These are phyloP conservation scores for Fusarium anthophilum DNA, from an alignment of 2,329 filamentous ascomycete genomes.

Conservation along the genomic window DNA sequence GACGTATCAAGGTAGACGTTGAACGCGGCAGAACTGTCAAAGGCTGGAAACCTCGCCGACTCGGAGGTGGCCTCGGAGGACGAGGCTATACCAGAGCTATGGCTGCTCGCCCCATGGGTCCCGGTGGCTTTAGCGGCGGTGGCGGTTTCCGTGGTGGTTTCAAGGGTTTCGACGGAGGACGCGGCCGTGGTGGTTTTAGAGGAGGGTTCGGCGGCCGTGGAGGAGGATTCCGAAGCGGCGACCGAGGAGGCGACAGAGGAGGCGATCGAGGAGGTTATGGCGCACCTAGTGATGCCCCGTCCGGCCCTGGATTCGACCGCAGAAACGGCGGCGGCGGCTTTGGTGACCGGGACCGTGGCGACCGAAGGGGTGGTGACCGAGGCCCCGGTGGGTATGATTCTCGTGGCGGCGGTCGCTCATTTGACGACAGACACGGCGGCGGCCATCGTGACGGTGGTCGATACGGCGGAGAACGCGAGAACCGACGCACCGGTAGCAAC, in stretches of 20 bases:
- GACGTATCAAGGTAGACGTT: slow-evolving; percentile 92
- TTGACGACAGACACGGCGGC: slow-evolving; percentile 64
- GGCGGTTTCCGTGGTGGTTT: slow-evolving; percentile 58
- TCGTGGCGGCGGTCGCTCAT: slow-evolving; percentile 65
- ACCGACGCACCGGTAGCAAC: slow-evolving; percentile 76
- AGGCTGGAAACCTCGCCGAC: slow-evolving; percentile 90
- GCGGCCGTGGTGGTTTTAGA: slow-evolving; percentile 55
- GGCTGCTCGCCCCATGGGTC: slow-evolving; percentile 74
- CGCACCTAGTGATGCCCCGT: slow-evolving; percentile 67
- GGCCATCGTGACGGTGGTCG: slow-evolving; percentile 58
- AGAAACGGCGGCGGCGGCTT: slow-evolving; percentile 53
- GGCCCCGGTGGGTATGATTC: slow-evolving; percentile 69
- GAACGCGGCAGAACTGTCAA: slow-evolving; percentile 94
- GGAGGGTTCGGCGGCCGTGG: slow-evolving; percentile 66
- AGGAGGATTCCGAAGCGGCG: slow-evolving; percentile 62
- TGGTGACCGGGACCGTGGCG: slow-evolving; percentile 52
- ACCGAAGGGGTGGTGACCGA: slow-evolving; percentile 53
- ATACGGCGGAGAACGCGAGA: slow-evolving; percentile 55
- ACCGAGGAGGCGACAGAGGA: neutral
- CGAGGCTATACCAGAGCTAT: slow-evolving; percentile 89
- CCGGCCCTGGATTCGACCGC: slow-evolving; percentile 64
- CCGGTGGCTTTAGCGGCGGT: slow-evolving; percentile 68
- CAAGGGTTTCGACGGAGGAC: slow-evolving; percentile 57
- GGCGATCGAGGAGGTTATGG: slow-evolving; percentile 58
- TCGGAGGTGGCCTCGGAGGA: slow-evolving; percentile 91